Conservation (phyloP, 306 rosid species). For the Echinosophora koreensis region DNA sequence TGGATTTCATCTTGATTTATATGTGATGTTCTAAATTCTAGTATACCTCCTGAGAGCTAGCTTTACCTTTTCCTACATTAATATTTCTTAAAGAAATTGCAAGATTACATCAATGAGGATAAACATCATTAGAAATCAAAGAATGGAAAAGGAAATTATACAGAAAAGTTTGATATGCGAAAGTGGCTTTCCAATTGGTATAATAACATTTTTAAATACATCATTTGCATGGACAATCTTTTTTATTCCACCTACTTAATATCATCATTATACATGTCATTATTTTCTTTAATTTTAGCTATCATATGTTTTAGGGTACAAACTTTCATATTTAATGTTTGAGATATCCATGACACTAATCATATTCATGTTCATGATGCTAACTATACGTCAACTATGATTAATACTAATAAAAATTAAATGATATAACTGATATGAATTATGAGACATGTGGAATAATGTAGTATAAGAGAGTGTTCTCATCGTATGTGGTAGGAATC, state of each 20-base stretch:
- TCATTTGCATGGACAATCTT: too few species aligned
- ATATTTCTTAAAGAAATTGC: too few species aligned
- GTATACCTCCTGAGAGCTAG: not conserved
- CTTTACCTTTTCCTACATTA: too few species aligned
- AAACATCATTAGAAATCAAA: too few species aligned
- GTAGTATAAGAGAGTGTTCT: slow-evolving; percentile 9
- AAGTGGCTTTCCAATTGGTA: too few species aligned
- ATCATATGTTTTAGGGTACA: not conserved
- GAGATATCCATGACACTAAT: not conserved
- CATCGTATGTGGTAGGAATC: slow-evolving; percentile 11
- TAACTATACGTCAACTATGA: not conserved
- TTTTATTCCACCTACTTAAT: too few species aligned
- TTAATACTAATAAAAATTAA: not conserved
- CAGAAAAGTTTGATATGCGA: too few species aligned
- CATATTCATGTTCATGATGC: not conserved
- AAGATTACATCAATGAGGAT: too few species aligned
- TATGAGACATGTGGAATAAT: not conserved
- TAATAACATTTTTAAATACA: too few species aligned
- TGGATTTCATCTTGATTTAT: not conserved
- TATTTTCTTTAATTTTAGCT: not conserved
- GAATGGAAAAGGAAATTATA: too few species aligned
- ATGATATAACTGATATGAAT: not conserved
- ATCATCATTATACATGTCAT: too few species aligned
- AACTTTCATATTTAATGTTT: not conserved
- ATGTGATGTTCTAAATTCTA: not conserved